These are phyloP conservation scores for Aspergillus sp. DNA, from an alignment of 2,329 filamentous ascomycete genomes.

Conservation along the genomic window DNA sequence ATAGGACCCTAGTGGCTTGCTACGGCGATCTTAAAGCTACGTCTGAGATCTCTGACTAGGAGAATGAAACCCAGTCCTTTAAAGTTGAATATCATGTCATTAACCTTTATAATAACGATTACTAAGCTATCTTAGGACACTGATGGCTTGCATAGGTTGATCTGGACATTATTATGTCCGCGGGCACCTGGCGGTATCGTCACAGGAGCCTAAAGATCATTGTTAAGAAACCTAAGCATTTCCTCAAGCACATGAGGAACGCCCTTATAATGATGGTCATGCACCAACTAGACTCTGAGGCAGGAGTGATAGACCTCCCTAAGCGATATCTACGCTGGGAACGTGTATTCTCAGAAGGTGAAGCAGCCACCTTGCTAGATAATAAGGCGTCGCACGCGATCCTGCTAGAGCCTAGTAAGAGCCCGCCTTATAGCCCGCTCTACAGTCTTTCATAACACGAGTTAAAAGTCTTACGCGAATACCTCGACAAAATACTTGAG, in stretches of 20 bases:
- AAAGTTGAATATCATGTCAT: no score
- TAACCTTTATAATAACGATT: no score
- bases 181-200: no score
- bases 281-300: neutral
- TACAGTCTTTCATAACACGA: neutral
- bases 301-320: neutral
- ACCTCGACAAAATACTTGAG: neutral
- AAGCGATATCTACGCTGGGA: neutral
- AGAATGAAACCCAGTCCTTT: no score
- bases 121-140: no score
- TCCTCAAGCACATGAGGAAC: neutral
- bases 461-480: neutral
- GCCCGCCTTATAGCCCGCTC: neutral
- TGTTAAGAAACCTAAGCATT: neutral
- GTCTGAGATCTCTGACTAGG: no score
- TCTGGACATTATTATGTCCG: no score
- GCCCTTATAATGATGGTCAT: neutral
- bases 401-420: neutral
- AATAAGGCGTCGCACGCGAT: no score
- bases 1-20: no score
- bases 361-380: neutral
- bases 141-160: no score
- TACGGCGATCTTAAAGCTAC: no score
- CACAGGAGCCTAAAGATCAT: no score
- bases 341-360: neutral